phyloP scores from a whole-genome alignment of 441 rosid species.

The Kokia cookei region DNA sequence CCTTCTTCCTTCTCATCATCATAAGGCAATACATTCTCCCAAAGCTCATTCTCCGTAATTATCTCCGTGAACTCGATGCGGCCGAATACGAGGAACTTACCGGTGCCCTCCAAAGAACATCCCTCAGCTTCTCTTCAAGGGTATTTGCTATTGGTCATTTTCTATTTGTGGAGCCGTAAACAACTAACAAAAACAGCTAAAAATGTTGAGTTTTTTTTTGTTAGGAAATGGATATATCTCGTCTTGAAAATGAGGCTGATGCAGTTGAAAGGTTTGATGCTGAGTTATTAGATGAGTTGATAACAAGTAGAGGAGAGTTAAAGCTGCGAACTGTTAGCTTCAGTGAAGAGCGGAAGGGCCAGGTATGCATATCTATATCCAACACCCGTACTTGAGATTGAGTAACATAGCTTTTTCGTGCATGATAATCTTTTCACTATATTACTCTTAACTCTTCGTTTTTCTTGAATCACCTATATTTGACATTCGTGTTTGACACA shows the following conservation, averaged over 20 bases:
- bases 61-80: conserved; percentile 80
- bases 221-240: conserved; percentile 9
- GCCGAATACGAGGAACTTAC: conserved; percentile 72
- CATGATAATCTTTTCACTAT: not conserved
- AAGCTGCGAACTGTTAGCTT: conserved; percentile 42
- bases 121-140: conserved; percentile 28
- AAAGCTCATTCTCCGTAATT: conserved; percentile 42
- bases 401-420: not conserved
- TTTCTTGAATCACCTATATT: no score
- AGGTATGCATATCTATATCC: conserved; percentile 12
- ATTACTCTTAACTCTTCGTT: no score
- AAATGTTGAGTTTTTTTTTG: not conserved
- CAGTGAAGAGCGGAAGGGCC: conserved; percentile 23
- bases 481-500: no score
- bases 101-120: conserved; percentile 25
- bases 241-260: conserved; percentile 14
- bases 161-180: not conserved
- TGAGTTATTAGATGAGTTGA: conserved; percentile 48
- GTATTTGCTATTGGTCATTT: conserved; percentile 10
- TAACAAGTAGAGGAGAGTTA: conserved; percentile 54
- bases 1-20: conserved; percentile 63
- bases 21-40: conserved; percentile 65
- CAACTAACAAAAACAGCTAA: not conserved
- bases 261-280: conserved; percentile 27
- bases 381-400: not conserved